phyloP scores from a whole-genome alignment of 257 asterid genomes.

The Przewalskia tangutica region DNA sequence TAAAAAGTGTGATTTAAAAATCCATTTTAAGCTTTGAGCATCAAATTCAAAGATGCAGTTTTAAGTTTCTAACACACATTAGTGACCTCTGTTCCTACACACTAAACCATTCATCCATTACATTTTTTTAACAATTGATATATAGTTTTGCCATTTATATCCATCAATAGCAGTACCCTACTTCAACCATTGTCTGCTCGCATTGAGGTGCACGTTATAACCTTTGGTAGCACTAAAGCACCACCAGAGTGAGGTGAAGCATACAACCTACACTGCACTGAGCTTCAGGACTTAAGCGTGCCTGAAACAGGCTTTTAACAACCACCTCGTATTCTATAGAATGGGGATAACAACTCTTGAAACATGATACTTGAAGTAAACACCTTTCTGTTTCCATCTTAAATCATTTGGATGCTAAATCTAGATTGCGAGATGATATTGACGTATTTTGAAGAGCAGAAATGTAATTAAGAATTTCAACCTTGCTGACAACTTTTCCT shows the following conservation, averaged over 20 bases:
- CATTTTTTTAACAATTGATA: neutral
- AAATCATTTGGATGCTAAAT: neutral
- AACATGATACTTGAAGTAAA: neutral
- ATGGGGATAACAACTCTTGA: neutral
- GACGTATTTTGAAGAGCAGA: neutral
- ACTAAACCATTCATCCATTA: neutral
- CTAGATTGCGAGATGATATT: neutral
- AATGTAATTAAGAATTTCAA: conserved; percentile 9
- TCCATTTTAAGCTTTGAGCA: neutral
- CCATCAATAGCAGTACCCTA: neutral
- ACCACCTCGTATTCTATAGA: neutral
- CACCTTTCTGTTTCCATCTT: neutral
- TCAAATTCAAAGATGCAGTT: neutral
- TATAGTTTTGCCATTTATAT: neutral
- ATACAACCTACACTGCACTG: neutral
- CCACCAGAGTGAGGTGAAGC: neutral
- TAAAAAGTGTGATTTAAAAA: neutral
- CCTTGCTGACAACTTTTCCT: conserved; percentile 99
- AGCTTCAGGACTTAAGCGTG: neutral
- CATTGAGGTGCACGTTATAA: neutral
- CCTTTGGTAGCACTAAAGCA: neutral
- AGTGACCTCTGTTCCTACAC: neutral
- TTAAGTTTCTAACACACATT: neutral
- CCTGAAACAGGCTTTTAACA: neutral
- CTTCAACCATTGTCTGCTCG: neutral